Conservation (phyloP, 805 yeast genomes). For the baker's yeast (Saccharomyces cerevisiae) region DNA sequence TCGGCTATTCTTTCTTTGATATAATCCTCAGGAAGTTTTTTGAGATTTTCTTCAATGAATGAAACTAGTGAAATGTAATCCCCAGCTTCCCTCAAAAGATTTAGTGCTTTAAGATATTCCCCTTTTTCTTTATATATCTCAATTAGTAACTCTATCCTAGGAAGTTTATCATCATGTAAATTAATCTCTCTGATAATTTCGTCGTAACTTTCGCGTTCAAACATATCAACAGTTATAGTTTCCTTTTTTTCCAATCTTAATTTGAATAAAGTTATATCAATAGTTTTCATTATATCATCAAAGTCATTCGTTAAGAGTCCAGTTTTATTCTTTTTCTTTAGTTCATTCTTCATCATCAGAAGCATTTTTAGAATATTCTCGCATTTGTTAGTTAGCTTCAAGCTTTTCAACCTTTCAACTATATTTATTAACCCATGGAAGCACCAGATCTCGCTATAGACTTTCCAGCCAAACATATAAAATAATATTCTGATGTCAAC, state of each 20-base stretch:
- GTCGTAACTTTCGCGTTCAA: slow-evolving; percentile 11
- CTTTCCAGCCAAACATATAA: slow-evolving; percentile 17
- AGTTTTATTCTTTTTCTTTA: slow-evolving; percentile 1
- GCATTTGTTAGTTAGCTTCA: slow-evolving; percentile 23
- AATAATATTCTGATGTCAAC: slow-evolving; percentile 25
- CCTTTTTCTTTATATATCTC: slow-evolving; percentile 11
- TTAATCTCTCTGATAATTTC: slow-evolving; percentile 12
- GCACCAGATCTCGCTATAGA: slow-evolving; percentile 27
- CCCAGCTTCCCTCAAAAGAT: slow-evolving; percentile 6
- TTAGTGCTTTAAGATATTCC: slow-evolving; percentile 9
- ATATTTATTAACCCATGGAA: slow-evolving; percentile 22
- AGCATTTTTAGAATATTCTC: slow-evolving; percentile 6
- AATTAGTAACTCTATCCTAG: slow-evolving; percentile 5
- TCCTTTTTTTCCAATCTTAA: slow-evolving; percentile 1
- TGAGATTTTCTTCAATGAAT: slow-evolving; percentile 7
- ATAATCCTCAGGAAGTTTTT: slow-evolving; percentile 11
- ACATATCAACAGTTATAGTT: slow-evolving; percentile 10
- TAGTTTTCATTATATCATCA: slow-evolving; percentile 15
- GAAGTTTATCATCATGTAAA: background rate
- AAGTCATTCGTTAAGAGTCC: slow-evolving; percentile 8
- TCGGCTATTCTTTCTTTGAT: slow-evolving; percentile 3
- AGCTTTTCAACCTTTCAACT: slow-evolving; percentile 15
- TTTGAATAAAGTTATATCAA: slow-evolving; percentile 20
- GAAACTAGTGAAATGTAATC: slow-evolving; percentile 3
- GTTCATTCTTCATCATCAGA: slow-evolving; percentile 1